Conservation (phyloP, 306 rosid genomes). For the Sphenostylis stenocarpa region DNA sequence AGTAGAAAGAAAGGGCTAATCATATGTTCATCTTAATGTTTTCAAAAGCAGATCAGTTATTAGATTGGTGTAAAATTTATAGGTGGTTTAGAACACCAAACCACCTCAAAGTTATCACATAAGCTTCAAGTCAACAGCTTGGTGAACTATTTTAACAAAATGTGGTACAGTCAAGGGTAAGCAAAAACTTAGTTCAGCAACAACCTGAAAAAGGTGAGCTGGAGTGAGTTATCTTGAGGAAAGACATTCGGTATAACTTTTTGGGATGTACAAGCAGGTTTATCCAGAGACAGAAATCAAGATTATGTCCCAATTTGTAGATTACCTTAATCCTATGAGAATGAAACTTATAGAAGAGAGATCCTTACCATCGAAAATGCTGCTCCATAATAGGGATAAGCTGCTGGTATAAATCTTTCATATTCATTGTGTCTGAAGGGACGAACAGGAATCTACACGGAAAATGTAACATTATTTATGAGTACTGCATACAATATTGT, state of each 20-base stretch:
- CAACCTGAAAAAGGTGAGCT: not conserved
- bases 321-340: constrained; percentile 6
- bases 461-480: constrained; percentile 27
- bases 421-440: constrained; percentile 96
- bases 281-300: constrained; percentile 5
- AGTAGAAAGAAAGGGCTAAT: not conserved
- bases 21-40: not conserved
- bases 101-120: not conserved
- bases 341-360: not conserved
- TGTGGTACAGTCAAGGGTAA: not conserved
- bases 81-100: not conserved
- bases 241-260: not conserved
- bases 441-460: constrained; percentile 91
- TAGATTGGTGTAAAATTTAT: not conserved
- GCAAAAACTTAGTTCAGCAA: not conserved
- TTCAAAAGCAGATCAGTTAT: not conserved
- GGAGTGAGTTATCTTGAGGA: not conserved
- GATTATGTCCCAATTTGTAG: not conserved
- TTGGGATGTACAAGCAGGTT: constrained; percentile 13
- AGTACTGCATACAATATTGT: not conserved
- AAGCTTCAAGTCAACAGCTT: not conserved
- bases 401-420: constrained; percentile 92
- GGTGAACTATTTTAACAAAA: not conserved
- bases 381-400: constrained; percentile 94
- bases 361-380: constrained; percentile 83